Conservation (phyloP, 192 early-diverging fungal genomes). For the Chytriomyces sp. region DNA sequence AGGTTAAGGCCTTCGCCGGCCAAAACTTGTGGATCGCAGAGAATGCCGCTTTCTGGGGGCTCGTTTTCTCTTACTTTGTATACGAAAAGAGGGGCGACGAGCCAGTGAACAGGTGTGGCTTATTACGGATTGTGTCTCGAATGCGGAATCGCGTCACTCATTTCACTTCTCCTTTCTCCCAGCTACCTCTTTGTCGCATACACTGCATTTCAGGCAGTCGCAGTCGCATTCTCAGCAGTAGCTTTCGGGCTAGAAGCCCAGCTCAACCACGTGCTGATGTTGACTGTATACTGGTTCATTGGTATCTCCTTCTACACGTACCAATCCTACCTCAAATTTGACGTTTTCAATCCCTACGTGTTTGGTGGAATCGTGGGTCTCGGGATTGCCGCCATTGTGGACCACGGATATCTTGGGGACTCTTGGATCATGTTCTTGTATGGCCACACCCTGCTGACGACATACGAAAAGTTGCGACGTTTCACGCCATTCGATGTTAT, state of each 20-base stretch:
- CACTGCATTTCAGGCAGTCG: slow-evolving; percentile 2
- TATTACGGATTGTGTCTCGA: not conserved
- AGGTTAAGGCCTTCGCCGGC: not conserved
- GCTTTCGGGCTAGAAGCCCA: not conserved
- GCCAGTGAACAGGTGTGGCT: not conserved
- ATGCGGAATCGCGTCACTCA: not conserved
- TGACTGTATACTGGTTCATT: slow-evolving; percentile 14
- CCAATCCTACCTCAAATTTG: slow-evolving; percentile 17
- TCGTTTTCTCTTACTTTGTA: slow-evolving; percentile 3
- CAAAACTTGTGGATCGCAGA: not conserved
- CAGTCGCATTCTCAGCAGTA: not conserved
- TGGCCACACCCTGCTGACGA: slow-evolving; percentile 2
- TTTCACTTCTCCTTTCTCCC: not conserved
- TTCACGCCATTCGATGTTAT: not conserved
- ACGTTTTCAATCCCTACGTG: not conserved
- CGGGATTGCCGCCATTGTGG: slow-evolving; percentile 30
- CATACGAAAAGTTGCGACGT: not conserved
- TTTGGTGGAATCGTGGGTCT: slow-evolving; percentile 6
- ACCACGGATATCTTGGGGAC: slow-evolving; percentile 10
- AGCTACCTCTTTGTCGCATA: slow-evolving; percentile 8
- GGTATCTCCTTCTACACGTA: slow-evolving; percentile 23
- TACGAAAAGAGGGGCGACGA: slow-evolving; percentile 4
- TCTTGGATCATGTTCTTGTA: not conserved
- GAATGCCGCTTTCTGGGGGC: not conserved
- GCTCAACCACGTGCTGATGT: not conserved